Evolutionary conservation across 768 basidiomycete genomes (phyloP), one percentile per base, ranked within the genome.

Genomic region (Auriscalpium orientale): DNA sequence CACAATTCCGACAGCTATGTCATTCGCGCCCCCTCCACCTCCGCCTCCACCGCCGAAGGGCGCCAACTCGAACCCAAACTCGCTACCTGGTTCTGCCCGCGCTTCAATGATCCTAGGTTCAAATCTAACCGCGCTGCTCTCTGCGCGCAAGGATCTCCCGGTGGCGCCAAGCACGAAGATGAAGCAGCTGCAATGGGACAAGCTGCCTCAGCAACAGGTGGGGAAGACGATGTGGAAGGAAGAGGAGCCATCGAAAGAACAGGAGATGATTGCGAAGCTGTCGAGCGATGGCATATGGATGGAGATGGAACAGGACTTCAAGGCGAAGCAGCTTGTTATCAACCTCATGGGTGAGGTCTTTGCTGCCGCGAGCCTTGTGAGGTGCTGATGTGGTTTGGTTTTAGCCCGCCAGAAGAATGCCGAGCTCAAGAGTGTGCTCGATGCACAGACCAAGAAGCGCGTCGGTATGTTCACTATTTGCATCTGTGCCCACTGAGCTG

Each of bases 171-270:
- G 80, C 57, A 89, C 83, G 37, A 93, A 94, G 78, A 93, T 98
- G 89, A 98, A 98, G 68, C 94, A 98, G 68, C 75, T 99, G 54
- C 95, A 98, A 67, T 99, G 95, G 95, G 95, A 98, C 68, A 98
- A 98, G 66, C 78, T 99, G n/a, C 85, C 90, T 21, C 92, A 92
- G 56, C 86, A 89, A 61, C 86, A 90, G 63, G 85, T 92, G 36
- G 76, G 76, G 1, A 88, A 87, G 67, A 98, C 95, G 0, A 73
- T 98, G 13, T 99, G 93, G 89, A 87, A 78, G 52, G 79, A 79
- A 40, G 89, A 91, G 57, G 73, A 75, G 52, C 72, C 79, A 1
- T 74, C 83, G 61, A 84, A 83, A 65, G 90, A 92, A 65, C 75
- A 81, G 58, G 85, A 90, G 62, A 91, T 93, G 79, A 71, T 93